A percentile compares a stretch with the other conserved stretches of the same genome.
phyloP scores from a whole-genome alignment of 352 stramenopile genomes.

The Phytophthora niederhauseri region DNA sequence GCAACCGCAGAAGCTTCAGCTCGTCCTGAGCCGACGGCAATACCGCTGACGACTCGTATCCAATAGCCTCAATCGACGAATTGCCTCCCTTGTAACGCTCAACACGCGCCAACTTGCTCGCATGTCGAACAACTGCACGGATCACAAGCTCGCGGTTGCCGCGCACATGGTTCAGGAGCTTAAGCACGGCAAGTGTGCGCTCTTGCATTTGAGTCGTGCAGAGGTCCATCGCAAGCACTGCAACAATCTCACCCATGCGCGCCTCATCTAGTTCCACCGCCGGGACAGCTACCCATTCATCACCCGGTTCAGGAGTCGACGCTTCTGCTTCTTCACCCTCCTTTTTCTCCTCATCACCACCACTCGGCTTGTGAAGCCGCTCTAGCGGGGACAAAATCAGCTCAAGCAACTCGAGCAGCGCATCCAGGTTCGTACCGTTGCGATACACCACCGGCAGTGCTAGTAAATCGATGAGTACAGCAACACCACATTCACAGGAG shows the following conservation, averaged over 20 bases:
- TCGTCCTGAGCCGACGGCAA: slow-evolving; percentile 87
- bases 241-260: slow-evolving; percentile 65
- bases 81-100: slow-evolving; percentile 35
- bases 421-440: slow-evolving; percentile 93
- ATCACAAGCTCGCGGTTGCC: slow-evolving; percentile 69
- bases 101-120: slow-evolving; percentile 48
- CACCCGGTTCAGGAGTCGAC: slow-evolving; percentile 21
- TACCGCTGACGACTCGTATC: slow-evolving; percentile 81
- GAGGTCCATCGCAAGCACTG: slow-evolving; percentile 78
- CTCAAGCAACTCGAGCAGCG: slow-evolving; percentile 93
- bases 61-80: slow-evolving; percentile 21
- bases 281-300: slow-evolving; percentile 79
- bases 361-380: slow-evolving; percentile 60
- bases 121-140: slow-evolving; percentile 69
- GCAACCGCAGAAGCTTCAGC: slow-evolving; percentile 95
- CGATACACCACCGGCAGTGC: slow-evolving; percentile 80
- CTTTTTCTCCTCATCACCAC: slow-evolving; percentile 56
- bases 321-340: slow-evolving; percentile 37
- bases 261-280: slow-evolving; percentile 53
- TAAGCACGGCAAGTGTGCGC: slow-evolving; percentile 79
- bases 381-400: slow-evolving; percentile 88
- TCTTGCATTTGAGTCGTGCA: slow-evolving; percentile 86
- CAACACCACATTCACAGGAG: slow-evolving; percentile 49
- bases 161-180: slow-evolving; percentile 71
- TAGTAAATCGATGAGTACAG: slow-evolving; percentile 91